These are phyloP conservation scores for Punctularia strigosozonata DNA, from an alignment of 768 basidiomycete species.

Conservation along the genomic window DNA sequence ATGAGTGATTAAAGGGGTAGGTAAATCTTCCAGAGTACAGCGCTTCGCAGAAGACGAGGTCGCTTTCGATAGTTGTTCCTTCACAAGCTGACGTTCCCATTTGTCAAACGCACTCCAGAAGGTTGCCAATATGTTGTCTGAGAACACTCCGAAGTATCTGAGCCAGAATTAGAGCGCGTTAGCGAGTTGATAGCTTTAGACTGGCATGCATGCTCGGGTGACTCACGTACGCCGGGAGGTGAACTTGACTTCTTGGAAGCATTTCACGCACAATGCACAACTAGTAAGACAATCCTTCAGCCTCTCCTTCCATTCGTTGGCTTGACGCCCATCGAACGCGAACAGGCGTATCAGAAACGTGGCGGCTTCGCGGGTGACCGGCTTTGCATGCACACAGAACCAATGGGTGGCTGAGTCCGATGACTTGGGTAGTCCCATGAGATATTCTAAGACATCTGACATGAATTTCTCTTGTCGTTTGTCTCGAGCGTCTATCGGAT, in stretches of 20 bases:
- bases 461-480: no score
- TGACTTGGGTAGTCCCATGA: slow-evolving; percentile 33
- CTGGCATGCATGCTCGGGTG: background rate
- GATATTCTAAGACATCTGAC: no score
- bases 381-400: slow-evolving; percentile 62
- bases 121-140: slow-evolving; percentile 29
- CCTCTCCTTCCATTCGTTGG: slow-evolving; percentile 51
- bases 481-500: slow-evolving; percentile 39
- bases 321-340: slow-evolving; percentile 54
- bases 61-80: slow-evolving; percentile 30
- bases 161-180: slow-evolving; percentile 10
- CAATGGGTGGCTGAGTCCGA: slow-evolving; percentile 47
- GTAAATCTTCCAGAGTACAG: slow-evolving; percentile 6
- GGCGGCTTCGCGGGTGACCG: slow-evolving; percentile 51
- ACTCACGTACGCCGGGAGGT: slow-evolving; percentile 65
- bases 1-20: slow-evolving; percentile 46
- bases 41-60: slow-evolving; percentile 12
- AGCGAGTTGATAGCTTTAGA: background rate
- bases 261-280: slow-evolving; percentile 64
- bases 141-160: slow-evolving; percentile 70
- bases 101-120: slow-evolving; percentile 56
- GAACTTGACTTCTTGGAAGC: slow-evolving; percentile 51
- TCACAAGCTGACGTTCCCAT: slow-evolving; percentile 50
- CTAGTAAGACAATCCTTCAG: slow-evolving; percentile 41
- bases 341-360: slow-evolving; percentile 75